phyloP scores from a whole-genome alignment of 2,329 filamentous ascomycete species.

The Aspergillus caelatus region DNA sequence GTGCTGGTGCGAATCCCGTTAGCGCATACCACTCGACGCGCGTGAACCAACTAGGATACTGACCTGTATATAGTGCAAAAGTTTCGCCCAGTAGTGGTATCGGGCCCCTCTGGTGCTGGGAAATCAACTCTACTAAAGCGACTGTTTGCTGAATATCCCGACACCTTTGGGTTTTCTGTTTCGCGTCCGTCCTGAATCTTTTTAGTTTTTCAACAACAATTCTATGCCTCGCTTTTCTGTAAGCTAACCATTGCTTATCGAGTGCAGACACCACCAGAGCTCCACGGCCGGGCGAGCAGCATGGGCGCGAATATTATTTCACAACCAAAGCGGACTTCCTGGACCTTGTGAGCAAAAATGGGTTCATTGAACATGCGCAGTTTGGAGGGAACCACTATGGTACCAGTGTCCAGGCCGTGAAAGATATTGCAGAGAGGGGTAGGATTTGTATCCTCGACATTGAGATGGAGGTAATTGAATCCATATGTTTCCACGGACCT shows the following conservation, averaged over 20 bases:
- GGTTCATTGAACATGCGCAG: slow-evolving; percentile 84
- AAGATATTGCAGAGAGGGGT: slow-evolving; percentile 71
- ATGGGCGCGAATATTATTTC: slow-evolving; percentile 83
- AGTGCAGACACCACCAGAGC: slow-evolving; percentile 72
- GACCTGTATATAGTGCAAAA: slow-evolving; percentile 26
- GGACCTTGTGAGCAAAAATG: slow-evolving; percentile 65
- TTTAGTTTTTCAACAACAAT: neutral
- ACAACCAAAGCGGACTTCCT: slow-evolving; percentile 68
- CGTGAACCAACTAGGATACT: neutral
- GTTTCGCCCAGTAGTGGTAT: slow-evolving; percentile 45
- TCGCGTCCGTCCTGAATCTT: slow-evolving; percentile 33
- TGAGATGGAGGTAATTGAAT: slow-evolving; percentile 78
- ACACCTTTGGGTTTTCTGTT: slow-evolving; percentile 47
- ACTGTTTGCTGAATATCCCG: slow-evolving; percentile 45
- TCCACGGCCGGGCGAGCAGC: slow-evolving; percentile 72
- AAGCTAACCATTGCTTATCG: neutral
- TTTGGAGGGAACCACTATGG: slow-evolving; percentile 89
- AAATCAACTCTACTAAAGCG: slow-evolving; percentile 48
- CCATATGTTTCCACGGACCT: neutral
- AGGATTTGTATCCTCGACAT: slow-evolving; percentile 86
- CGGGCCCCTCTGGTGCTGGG: slow-evolving; percentile 45
- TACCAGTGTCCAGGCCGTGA: slow-evolving; percentile 77
- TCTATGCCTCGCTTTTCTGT: slow-evolving; percentile 10
- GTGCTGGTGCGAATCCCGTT: slow-evolving; percentile 23
- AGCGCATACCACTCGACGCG: neutral